A percentile compares a stretch with the other conserved stretches of the same genome.
Evolutionary conservation across 2,329 filamentous ascomycete genomes (phyloP).

Genomic region (Endocalyx cinctus): DNA sequence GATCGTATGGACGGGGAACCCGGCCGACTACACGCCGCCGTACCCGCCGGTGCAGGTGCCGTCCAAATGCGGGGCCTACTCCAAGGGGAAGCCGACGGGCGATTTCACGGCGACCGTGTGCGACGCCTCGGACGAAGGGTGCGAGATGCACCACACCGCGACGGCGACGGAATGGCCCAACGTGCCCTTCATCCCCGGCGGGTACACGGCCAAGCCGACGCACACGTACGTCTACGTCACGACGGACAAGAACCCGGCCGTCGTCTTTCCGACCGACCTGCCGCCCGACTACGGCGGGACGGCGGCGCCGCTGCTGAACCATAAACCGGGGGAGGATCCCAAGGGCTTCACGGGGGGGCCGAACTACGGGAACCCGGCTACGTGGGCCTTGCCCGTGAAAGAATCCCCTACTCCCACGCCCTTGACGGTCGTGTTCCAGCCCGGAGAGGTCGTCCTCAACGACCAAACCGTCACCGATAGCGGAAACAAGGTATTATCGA

Average conservation of each 20-base stretch:
- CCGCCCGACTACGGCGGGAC: conserved; percentile 35
- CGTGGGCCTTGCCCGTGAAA: conserved; percentile 6
- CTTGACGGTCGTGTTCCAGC: conserved; percentile 39
- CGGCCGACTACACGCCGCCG: conserved; percentile 41
- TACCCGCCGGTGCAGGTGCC: conserved; percentile 37
- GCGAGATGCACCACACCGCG: conserved; percentile 23
- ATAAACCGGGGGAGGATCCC: conserved; percentile 8
- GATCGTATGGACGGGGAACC: conserved; percentile 43
- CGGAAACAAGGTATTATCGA: conserved; percentile 32
- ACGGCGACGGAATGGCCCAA: conserved; percentile 6
- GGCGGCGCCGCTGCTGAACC: conserved; percentile 7
- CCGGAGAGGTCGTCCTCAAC: conserved; percentile 43
- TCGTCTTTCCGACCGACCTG: conserved; percentile 36
- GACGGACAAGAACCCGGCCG: conserved; percentile 51
- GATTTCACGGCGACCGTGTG: conserved; percentile 25
- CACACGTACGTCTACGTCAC: conserved; percentile 42
- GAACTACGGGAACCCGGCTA: conserved; percentile 17
- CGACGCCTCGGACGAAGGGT: conserved; percentile 24
- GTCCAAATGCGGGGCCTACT: conserved; percentile 32
- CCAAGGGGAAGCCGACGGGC: conserved; percentile 17
- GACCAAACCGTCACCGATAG: conserved; percentile 38
- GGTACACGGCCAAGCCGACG: conserved; percentile 10
- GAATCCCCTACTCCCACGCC: conserved; percentile 14
- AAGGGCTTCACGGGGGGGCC: conserved; percentile 12
- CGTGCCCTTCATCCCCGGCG: conserved; percentile 3